Conservation (phyloP, 306 rosid genomes). For the Vachellia pachyceras region DNA sequence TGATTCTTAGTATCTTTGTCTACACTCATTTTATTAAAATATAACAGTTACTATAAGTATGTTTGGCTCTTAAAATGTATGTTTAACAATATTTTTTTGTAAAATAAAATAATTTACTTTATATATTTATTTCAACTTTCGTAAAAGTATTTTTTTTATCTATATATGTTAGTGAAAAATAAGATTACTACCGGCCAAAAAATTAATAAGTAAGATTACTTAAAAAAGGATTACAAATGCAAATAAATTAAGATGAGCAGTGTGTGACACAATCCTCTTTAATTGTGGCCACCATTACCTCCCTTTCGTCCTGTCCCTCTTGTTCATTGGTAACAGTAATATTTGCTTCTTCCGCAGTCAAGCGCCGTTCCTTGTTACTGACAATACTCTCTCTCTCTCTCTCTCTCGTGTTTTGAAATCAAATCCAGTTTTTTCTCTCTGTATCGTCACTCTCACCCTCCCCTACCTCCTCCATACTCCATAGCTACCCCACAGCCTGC, state of each 20-base stretch:
- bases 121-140: no score
- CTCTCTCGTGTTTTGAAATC: conserved; percentile 42
- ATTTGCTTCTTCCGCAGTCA: conserved; percentile 49
- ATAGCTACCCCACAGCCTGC: conserved; percentile 35
- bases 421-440: conserved; percentile 51
- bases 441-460: conserved; percentile 41
- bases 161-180: no score
- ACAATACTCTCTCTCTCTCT: conserved; percentile 20
- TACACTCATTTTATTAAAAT: no score
- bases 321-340: conserved; percentile 63
- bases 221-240: neutral
- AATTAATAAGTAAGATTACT: no score
- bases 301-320: conserved; percentile 19
- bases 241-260: neutral
- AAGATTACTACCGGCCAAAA: no score
- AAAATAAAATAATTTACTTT: no score
- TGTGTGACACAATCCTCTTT: conserved; percentile 46
- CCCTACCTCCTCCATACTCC: conserved; percentile 45
- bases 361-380: conserved; percentile 62
- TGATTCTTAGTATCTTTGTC: no score
- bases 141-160: no score
- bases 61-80: no score
- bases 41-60: no score
- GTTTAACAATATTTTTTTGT: no score
- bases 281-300: conserved; percentile 50